Evolutionary conservation across 495 filamentous ascomycete genomes (phyloP), one percentile per base, ranked within the genome.

Genomic region (Aeminium ludgeri): DNA sequence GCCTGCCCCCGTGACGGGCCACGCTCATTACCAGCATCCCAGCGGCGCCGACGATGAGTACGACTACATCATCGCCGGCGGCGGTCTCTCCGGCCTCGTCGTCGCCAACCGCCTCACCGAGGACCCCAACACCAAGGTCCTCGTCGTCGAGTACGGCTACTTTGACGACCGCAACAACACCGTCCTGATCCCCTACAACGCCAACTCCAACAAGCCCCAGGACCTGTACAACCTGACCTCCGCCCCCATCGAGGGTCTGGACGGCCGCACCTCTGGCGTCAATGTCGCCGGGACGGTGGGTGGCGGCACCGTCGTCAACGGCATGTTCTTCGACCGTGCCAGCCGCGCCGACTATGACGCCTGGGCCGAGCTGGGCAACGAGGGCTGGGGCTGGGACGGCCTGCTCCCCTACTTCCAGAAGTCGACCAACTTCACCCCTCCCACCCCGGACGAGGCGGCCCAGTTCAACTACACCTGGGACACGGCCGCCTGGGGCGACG

Each of bases 11-110:
- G n/a, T n/a, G n/a, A n/a, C n/a, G n/a, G n/a, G n/a, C n/a, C n/a
- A n/a, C n/a, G n/a, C n/a, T n/a, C n/a, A n/a, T n/a, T n/a, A n/a
- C n/a, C n/a, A n/a, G n/a, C n/a, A n/a, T n/a, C n/a, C n/a, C n/a
- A n/a, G n/a, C n/a, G n/a, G n/a, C n/a, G n/a, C n/a, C n/a, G n/a
- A n/a, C n/a, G n/a, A n/a, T n/a, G n/a, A n/a, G n/a, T 50, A 48
- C 27, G 49, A 55, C 19, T 28, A 41, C 11, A 36, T 55, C 46
- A 52, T 55, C 38, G 29, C 48, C 18, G 52, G 52, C 31, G 52
- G 36, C 2, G 52, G 52, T 18, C 50, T 50, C 4, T 18, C 41
- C 11, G 52, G 52, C 33, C 34, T 44, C 15, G 37, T 48, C 8
- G 34, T 55, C 1, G 52, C 52, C 1, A 43, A 44, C 20, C 49